These are phyloP conservation scores for Obba rivulosa DNA, from an alignment of 768 basidiomycete species.

Conservation along the genomic window DNA sequence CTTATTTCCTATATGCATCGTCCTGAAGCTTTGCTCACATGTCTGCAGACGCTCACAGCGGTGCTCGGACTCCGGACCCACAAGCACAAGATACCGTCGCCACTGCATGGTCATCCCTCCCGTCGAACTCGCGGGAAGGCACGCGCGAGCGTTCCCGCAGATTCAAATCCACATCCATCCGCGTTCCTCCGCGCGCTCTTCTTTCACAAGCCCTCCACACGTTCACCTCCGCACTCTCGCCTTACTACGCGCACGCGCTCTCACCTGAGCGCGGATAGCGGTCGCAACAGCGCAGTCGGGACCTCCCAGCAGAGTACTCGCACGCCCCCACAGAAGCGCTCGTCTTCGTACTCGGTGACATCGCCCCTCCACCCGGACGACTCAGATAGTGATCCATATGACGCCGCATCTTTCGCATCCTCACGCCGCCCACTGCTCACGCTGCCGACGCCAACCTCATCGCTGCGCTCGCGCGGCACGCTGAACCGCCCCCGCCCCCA, in stretches of 20 bases:
- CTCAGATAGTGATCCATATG: conserved; percentile 6
- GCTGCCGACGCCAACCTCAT: conserved; percentile 11
- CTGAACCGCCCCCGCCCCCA: conserved; percentile 8
- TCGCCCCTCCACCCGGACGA: not conserved
- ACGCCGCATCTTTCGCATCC: conserved; percentile 18
- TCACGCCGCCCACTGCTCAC: conserved; percentile 16
- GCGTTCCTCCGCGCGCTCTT: conserved; percentile 20
- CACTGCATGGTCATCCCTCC: too few relatives aligned
- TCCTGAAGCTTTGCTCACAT: not conserved
- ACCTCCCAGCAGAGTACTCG: too few relatives aligned
- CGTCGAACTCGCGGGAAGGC: conserved; percentile 16
- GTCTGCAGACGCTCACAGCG: conserved; percentile 47
- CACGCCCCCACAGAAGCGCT: conserved; percentile 8
- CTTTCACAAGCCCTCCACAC: conserved; percentile 17
- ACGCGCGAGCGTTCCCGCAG: conserved; percentile 12
- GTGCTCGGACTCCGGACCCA: conserved; percentile 58
- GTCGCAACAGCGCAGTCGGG: not conserved
- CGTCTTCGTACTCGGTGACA: conserved; percentile 10
- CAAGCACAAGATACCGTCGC: conserved; percentile 51
- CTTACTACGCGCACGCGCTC: conserved; percentile 8
- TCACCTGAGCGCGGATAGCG: conserved; percentile 11
- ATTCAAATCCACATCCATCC: conserved; percentile 8
- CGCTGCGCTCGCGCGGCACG: conserved; percentile 14
- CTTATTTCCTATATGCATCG: too few relatives aligned
- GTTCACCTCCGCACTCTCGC: conserved; percentile 7